phyloP scores from a whole-genome alignment of 2,329 filamentous ascomycete species.

The Chaetomium sp. region DNA sequence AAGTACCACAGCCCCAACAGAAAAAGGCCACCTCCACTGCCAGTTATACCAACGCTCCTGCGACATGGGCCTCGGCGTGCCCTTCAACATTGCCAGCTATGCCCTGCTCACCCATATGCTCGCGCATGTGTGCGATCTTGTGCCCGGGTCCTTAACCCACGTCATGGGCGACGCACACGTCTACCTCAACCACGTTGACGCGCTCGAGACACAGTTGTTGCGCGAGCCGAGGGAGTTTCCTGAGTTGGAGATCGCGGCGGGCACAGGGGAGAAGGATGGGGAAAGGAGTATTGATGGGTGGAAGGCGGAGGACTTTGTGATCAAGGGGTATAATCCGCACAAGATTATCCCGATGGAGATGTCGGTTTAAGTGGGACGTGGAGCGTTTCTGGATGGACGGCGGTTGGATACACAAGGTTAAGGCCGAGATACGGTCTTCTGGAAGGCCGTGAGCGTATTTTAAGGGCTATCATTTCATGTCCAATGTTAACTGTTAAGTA shows the following conservation, averaged over 20 bases:
- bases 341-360: conserved; percentile 97
- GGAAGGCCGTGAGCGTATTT: too few species aligned
- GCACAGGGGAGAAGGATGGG: conserved; percentile 44
- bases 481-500: too few species aligned
- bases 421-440: too few species aligned
- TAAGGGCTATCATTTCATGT: too few species aligned
- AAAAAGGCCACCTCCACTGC: conserved; percentile 70
- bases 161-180: conserved; percentile 99
- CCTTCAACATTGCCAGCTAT: conserved; percentile 96
- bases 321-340: conserved; percentile 85
- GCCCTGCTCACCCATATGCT: conserved; percentile 93
- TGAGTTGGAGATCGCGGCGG: conserved; percentile 59
- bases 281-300: conserved; percentile 67
- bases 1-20: not conserved
- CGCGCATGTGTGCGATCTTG: conserved; percentile 75
- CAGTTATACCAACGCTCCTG: conserved; percentile 90
- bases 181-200: conserved; percentile 87
- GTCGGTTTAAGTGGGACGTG: conserved; percentile 55
- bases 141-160: conserved; percentile 83
- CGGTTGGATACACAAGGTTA: not conserved
- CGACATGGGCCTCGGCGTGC: conserved; percentile 95
- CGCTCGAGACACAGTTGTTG: conserved; percentile 71
- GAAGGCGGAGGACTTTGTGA: conserved; percentile 78
- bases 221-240: conserved; percentile 79
- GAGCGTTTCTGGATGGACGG: not conserved